Percentiles rank a stretch among this genome's conserved stretches.
Evolutionary conservation across 441 rosid species (phyloP).

Genomic region (Biscutella auriculata): DNA sequence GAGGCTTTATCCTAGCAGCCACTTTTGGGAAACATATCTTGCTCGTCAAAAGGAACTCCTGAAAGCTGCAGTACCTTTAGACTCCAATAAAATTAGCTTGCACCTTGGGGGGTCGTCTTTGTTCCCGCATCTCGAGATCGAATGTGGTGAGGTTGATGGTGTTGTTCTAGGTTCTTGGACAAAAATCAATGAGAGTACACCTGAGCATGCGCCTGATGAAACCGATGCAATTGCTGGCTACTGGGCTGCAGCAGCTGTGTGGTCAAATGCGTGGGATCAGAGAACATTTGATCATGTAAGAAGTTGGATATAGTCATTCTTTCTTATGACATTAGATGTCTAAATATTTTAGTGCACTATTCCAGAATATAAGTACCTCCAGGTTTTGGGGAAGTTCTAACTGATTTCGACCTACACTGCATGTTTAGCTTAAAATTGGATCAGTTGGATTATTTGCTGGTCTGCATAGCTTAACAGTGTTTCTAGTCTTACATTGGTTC

Average conservation of each 20-base stretch:
- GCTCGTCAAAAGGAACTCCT: slow-evolving; percentile 42
- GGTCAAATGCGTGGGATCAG: slow-evolving; percentile 94
- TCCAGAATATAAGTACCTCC: slow-evolving; percentile 10
- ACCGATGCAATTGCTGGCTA: slow-evolving; percentile 63
- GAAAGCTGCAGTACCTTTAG: slow-evolving; percentile 26
- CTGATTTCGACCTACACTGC: slow-evolving; percentile 2
- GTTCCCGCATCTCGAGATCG: slow-evolving; percentile 34
- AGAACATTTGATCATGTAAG: slow-evolving; percentile 90
- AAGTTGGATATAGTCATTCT: slow-evolving; percentile 7
- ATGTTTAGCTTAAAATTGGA: slow-evolving; percentile 5
- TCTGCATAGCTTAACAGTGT: not conserved
- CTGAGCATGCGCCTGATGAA: slow-evolving; percentile 43
- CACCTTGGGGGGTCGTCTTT: slow-evolving; percentile 36
- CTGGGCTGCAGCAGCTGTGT: slow-evolving; percentile 95
- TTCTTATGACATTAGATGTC: slow-evolving; percentile 1
- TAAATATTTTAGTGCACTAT: slow-evolving; percentile 9
- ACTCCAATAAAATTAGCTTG: slow-evolving; percentile 37
- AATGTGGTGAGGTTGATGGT: slow-evolving; percentile 96
- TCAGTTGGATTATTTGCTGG: not conserved
- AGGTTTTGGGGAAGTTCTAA: not conserved
- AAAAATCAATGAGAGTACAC: slow-evolving; percentile 42
- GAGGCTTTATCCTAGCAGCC: slow-evolving; percentile 96
- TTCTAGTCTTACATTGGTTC: not conserved
- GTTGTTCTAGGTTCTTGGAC: slow-evolving; percentile 92
- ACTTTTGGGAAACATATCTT: slow-evolving; percentile 79